These are phyloP conservation scores for Thelonectria discophora DNA, from an alignment of 2,329 filamentous ascomycete genomes.

Conservation along the genomic window DNA sequence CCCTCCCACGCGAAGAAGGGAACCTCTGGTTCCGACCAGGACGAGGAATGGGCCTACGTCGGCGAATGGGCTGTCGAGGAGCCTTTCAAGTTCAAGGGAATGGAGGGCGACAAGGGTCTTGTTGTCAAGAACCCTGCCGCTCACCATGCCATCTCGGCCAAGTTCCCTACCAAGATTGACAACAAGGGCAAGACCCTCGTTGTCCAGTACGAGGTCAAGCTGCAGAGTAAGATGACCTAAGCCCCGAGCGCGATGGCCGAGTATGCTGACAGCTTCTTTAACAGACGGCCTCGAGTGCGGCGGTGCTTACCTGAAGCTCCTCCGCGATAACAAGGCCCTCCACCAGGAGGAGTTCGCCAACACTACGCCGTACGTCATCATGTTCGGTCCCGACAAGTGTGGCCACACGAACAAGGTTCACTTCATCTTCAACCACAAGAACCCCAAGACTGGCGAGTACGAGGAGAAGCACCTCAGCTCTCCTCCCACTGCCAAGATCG, in stretches of 20 bases:
- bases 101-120: slow-evolving; percentile 94
- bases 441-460: slow-evolving; percentile 99
- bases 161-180: slow-evolving; percentile 95
- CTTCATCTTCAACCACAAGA: slow-evolving; percentile 99
- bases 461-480: slow-evolving; percentile 98
- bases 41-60: slow-evolving; percentile 97
- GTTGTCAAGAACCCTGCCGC: slow-evolving; percentile 98
- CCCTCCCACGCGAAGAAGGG: slow-evolving; percentile 97
- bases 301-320: slow-evolving; percentile 98
- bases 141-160: slow-evolving; percentile 98
- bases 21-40: slow-evolving; percentile 73
- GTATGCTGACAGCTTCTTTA: slow-evolving; percentile 45
- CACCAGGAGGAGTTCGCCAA: slow-evolving; percentile 98
- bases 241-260: not conserved
- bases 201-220: slow-evolving; percentile 99
- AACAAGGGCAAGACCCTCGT: slow-evolving; percentile 98
- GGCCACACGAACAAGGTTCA: slow-evolving; percentile 97
- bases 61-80: slow-evolving; percentile 98
- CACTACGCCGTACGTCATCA: slow-evolving; percentile 96
- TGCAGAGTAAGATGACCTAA: slow-evolving; percentile 76
- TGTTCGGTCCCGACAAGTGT: slow-evolving; percentile 99
- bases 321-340: slow-evolving; percentile 96
- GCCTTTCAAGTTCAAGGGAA: slow-evolving; percentile 87
- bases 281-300: slow-evolving; percentile 94
- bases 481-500: slow-evolving; percentile 85